phyloP scores from a whole-genome alignment of 2,329 filamentous ascomycete species.

The Xylariales sp. region DNA sequence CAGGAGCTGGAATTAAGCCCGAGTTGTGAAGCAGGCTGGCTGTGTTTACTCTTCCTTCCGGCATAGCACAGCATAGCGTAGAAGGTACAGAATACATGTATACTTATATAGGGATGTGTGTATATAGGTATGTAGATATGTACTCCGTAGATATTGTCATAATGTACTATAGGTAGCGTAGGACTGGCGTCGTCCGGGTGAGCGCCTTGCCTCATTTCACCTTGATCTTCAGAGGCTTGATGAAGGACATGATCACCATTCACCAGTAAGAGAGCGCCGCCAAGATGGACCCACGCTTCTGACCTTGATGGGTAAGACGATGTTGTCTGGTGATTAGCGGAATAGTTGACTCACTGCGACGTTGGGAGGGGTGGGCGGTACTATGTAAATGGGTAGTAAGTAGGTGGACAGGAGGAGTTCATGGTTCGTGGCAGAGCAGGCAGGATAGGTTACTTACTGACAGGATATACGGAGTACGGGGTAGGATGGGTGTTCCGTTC shows the following conservation, averaged over 20 bases:
- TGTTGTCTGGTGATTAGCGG: constrained; percentile 26
- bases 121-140: background rate
- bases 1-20: background rate
- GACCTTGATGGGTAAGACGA: constrained; percentile 28
- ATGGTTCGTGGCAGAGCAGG: no score
- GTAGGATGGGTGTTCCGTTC: no score
- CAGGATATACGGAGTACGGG: no score
- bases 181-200: background rate
- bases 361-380: background rate
- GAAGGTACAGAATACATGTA: background rate
- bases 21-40: background rate
- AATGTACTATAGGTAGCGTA: background rate
- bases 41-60: background rate
- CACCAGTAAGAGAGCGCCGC: constrained; percentile 19
- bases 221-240: background rate
- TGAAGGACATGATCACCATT: constrained; percentile 12
- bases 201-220: background rate
- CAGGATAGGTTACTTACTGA: no score
- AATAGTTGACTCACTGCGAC: constrained; percentile 6
- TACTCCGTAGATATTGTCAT: background rate
- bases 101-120: no score
- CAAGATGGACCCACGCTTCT: constrained; percentile 10
- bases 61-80: background rate
- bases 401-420: no score
- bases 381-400: background rate